These are phyloP conservation scores for Dendrocalamus sinicus DNA, from an alignment of 176 grass and related monocot genomes.

Conservation along the genomic window DNA sequence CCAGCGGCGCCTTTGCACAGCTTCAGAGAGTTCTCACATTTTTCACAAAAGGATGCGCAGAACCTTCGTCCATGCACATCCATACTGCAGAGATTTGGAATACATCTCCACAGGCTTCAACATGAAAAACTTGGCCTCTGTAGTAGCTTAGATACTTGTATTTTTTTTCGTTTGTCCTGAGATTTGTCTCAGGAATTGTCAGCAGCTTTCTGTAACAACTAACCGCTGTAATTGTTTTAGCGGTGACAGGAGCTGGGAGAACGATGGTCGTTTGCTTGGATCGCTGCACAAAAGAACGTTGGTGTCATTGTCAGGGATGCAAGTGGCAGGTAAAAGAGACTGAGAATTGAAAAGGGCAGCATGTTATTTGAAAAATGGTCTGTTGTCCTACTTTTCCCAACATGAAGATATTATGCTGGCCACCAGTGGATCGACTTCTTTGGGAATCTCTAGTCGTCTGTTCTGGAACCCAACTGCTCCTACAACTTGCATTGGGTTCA, in stretches of 20 bases:
- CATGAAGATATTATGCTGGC: constrained; percentile 90
- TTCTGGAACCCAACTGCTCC: constrained; percentile 97
- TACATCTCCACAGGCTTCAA: constrained; percentile 45
- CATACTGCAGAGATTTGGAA: constrained; percentile 47
- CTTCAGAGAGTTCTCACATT: constrained; percentile 50
- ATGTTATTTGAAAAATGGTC: constrained; percentile 13
- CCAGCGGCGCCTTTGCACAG: constrained; percentile 48
- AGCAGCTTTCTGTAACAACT: constrained; percentile 53
- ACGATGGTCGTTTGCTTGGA: constrained; percentile 81
- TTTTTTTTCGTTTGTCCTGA: constrained; percentile 22
- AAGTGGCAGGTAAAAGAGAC: constrained; percentile 8
- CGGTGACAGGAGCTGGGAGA: constrained; percentile 79
- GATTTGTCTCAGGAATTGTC: constrained; percentile 40
- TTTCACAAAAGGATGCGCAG: constrained; percentile 49
- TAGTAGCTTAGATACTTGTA: constrained; percentile 41
- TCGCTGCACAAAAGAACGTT: constrained; percentile 62
- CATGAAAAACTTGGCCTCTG: constrained; percentile 47
- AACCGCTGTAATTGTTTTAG: constrained; percentile 77
- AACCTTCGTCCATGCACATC: constrained; percentile 65
- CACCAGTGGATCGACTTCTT: constrained; percentile 71
- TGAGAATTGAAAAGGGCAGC: not conserved
- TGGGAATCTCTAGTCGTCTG: constrained; percentile 85
- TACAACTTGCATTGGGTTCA: constrained; percentile 99
- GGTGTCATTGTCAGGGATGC: not conserved
- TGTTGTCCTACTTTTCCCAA: constrained; percentile 78